These are phyloP conservation scores for Kuraishia cidri DNA, from an alignment of 805 yeast species.

Conservation along the genomic window DNA sequence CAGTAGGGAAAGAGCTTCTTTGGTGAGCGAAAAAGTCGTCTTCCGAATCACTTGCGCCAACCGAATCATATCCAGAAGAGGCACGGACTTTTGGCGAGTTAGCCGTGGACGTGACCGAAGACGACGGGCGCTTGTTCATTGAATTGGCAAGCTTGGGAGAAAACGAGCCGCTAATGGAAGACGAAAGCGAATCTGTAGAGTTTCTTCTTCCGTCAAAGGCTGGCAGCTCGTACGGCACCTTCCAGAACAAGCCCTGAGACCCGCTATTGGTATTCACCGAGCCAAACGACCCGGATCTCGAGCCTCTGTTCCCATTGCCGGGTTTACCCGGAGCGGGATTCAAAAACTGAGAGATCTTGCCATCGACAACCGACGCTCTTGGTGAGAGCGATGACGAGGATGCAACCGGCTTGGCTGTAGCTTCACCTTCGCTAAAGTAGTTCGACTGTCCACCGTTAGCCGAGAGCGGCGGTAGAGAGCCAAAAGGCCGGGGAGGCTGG, in stretches of 20 bases:
- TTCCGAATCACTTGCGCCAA: conserved; percentile 22
- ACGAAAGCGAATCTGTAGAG: conserved; percentile 40
- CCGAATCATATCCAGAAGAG: conserved; percentile 11
- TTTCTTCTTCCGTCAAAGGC: conserved; percentile 26
- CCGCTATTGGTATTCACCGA: no score
- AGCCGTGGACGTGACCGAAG: not conserved
- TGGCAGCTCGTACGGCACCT: conserved; percentile 54
- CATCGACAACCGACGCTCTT: not conserved
- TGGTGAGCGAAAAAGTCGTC: conserved; percentile 16
- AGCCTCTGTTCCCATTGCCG: not conserved
- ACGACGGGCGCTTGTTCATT: not conserved
- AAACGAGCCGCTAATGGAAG: conserved; percentile 28
- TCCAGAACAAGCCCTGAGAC: conserved; percentile 35
- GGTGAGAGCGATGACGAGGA: not conserved
- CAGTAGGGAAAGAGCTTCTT: not conserved
- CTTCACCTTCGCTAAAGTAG: not conserved
- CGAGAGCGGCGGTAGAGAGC: not conserved
- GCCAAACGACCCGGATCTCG: no score
- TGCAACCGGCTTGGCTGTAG: not conserved
- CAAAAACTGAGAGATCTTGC: not conserved
- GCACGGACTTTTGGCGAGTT: not conserved
- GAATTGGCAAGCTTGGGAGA: conserved; percentile 1
- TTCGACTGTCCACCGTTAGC: not conserved
- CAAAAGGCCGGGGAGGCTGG: not conserved
- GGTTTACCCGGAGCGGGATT: not conserved